Base-by-base conservation (phyloP, 371 early-diverging fungal genomes). In the Mycotypha africana region DNA sequence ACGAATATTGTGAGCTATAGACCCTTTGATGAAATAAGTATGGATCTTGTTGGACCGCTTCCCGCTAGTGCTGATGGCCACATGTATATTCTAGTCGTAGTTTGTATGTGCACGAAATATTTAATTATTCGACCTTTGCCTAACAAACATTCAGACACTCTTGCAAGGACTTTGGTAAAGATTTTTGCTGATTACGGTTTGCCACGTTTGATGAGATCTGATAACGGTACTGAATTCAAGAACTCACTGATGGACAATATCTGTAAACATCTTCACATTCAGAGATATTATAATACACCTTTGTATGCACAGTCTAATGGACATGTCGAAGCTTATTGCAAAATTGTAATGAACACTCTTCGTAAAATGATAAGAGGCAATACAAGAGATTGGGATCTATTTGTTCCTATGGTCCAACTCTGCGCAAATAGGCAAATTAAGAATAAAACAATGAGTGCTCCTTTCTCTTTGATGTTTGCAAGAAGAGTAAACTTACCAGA, bases 41-140 rank as follows among this genome's bases (percentile, higher is more conserved):
- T 33, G 9, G 53, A 62, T 28, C 23, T 53, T 11, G 41, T 35
- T 36, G 53, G 47, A 17, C 58, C 50, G 10, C 17, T 51, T 19
- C 22, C 20, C 8, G 22, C 39, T 3, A 16, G 19, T 12, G n/a
- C n/a, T n/a, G 35, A 26, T 5, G 20, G 8, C 2, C 31, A 47
- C 19, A 41, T n/a, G 0, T 51, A 46, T 20, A 21, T 58, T 0
- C 23, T 50, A 12, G 35, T 62, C 5, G 7, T 58, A 2, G 19
- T 58, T 0, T 42, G 47, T 28, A 26, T 62, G 0, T 47, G 47
- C 40, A 46, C 58, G 1, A 12, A 41, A 6, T 58, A 58, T 25
- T 36, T 37, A 20, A 9, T 54, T 8, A 22, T 58, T 4, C 28
- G 44, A 20, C 35, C 55, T 0, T 15, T 63, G 2, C 14, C 21